Evolutionary conservation across 2,329 filamentous ascomycete genomes (phyloP).

Genomic region (Trichoderma koningiopsis): DNA sequence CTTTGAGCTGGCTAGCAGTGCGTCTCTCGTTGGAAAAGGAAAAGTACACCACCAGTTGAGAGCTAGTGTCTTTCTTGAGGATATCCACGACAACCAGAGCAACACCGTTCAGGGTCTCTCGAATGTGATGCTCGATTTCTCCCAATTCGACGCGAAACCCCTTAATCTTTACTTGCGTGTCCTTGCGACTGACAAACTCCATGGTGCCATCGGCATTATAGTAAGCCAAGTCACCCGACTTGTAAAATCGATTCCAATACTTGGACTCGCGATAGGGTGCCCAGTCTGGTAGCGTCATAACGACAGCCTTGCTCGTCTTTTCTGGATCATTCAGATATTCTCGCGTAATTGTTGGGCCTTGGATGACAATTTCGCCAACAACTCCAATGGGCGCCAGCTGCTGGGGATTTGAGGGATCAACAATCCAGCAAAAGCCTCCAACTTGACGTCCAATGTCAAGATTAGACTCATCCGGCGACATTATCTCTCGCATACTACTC

Average conservation of each 20-base stretch:
- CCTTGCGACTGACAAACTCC: conserved; percentile 17
- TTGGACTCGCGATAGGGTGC: background rate
- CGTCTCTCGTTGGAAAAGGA: conserved; percentile 10
- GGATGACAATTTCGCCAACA: conserved; percentile 17
- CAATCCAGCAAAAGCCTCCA: conserved; percentile 19
- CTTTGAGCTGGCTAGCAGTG: background rate
- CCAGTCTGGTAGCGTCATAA: conserved; percentile 4
- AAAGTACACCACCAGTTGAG: conserved; percentile 6
- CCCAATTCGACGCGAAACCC: conserved; percentile 13
- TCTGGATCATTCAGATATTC: conserved; percentile 33
- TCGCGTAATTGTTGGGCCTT: conserved; percentile 9
- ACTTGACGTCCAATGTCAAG: conserved; percentile 20
- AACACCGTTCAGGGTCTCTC: background rate
- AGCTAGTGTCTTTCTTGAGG: background rate
- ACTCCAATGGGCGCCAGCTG: conserved; percentile 8
- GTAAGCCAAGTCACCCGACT: conserved; percentile 8
- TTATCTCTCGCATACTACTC: conserved; percentile 10
- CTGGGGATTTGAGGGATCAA: conserved; percentile 12
- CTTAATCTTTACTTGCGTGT: conserved; percentile 11
- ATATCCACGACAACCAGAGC: background rate
- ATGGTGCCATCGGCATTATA: conserved; percentile 14
- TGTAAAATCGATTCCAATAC: conserved; percentile 20
- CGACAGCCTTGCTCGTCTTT: background rate
- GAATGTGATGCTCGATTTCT: conserved; percentile 21
- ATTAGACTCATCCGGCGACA: conserved; percentile 7